Evolutionary conservation across 164 flowering plant species (phyloP), one percentile per base, ranked within the genome.

Genomic region (Annona squamosa): DNA sequence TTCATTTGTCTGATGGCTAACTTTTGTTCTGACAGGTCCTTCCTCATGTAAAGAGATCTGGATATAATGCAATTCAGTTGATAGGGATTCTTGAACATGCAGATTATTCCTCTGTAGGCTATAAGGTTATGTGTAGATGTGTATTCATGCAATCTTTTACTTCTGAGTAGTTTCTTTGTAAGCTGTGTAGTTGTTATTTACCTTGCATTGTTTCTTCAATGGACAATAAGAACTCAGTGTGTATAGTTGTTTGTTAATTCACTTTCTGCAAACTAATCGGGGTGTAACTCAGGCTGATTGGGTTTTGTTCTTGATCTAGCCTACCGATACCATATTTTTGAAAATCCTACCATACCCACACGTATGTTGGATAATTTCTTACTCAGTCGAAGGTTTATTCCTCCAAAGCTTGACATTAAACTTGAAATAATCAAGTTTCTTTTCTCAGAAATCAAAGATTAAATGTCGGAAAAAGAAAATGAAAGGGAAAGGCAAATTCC

Each of bases 101-200:
- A 79, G 98, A 95, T 82, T 93, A 95, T 85, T 93, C 83, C 65
- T 86, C 99, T 74, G 92, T 85, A 80, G 99, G 99, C 65, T 95
- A 93, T 78, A 88, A 89, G 80, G 99, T 91, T 78, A 87, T 93
- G 79, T 73, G 63, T 48, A 26, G 63, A 18, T 64, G 46, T 48
- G 52, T 7, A 4, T 7, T 48, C 52, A 48, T 48, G 52, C 9
- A 0, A 4, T 48, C 52, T 4, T 48, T 7, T 48, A 7, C 9
- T 52, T 52, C 59, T 52, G 13, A 52, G 13, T 52, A 52, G 59
- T 52, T 52, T 52, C 59, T 9, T 52, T 52, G 2, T 52, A 52
- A 52, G 59, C 13, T 12, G 3, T 9, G 59, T 52, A 52, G 0
- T 26, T 26, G 13, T 52, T 52, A 16, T 16, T 52, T 52, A 16